phyloP scores from a whole-genome alignment of 2,329 filamentous ascomycete genomes.

The Claviceps africana region DNA sequence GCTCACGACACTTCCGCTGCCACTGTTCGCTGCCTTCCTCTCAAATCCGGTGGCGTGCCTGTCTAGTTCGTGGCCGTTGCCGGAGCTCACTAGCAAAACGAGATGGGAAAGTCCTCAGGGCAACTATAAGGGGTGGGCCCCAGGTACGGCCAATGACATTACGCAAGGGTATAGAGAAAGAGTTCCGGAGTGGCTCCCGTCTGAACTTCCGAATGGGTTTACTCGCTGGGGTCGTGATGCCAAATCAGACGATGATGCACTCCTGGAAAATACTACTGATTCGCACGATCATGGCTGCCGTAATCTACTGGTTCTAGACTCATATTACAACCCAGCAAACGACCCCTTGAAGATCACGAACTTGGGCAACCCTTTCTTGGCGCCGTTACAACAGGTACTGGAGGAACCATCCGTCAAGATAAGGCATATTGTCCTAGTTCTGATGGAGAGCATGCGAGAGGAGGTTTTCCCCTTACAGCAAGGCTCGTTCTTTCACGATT shows the following conservation, averaged over 20 bases:
- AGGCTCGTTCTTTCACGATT: constrained; percentile 22
- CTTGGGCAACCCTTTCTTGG: constrained; percentile 18
- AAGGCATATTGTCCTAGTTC: constrained; percentile 26
- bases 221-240: constrained; percentile 15
- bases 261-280: neutral
- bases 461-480: constrained; percentile 30
- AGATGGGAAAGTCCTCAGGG: constrained; percentile 15
- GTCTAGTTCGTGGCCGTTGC: constrained; percentile 18
- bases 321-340: constrained; percentile 18
- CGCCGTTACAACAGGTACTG: constrained; percentile 13
- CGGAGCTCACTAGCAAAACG: constrained; percentile 13
- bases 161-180: constrained; percentile 14
- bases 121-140: constrained; percentile 21
- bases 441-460: constrained; percentile 30
- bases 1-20: constrained; percentile 18
- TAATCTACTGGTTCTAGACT: constrained; percentile 3
- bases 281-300: neutral
- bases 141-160: constrained; percentile 12
- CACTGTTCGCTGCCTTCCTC: constrained; percentile 17
- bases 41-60: constrained; percentile 14
- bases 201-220: constrained; percentile 15
- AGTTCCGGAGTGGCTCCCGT: constrained; percentile 16
- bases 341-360: constrained; percentile 29
- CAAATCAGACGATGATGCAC: constrained; percentile 4
- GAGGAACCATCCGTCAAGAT: constrained; percentile 20